Evolutionary conservation across 768 basidiomycete species (phyloP), one percentile per base, ranked within the genome.

Genomic region (Chalciporus sphaerocephalus): DNA sequence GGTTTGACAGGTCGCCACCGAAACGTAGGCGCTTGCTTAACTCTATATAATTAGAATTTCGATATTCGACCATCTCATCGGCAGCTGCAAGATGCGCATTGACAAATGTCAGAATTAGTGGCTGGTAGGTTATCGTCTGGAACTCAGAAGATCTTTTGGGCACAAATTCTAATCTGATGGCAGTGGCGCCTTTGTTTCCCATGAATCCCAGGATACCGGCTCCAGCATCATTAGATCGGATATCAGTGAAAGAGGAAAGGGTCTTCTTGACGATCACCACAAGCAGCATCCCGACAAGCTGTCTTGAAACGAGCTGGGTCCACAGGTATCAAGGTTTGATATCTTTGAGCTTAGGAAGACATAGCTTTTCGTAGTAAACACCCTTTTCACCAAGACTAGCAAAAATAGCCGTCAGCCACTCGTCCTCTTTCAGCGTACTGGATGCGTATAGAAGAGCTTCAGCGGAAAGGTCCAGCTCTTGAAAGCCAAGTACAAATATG

Each of bases 161-260:
- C 21, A 71, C 73, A 55, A 80, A 84, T 6, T 71, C 66, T 5
- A 91, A 48, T 25, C 84, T 81, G 33, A 88, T 54, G 2, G 83
- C 87, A 5, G 78, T 78, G 6, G 75, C 87, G 34, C 90, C 90
- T 67, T 92, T 92, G 66, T 92, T 92, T 22, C 88, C 89, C 85
- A 92, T 82, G 24, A 90, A 68, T 30, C 87, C 87, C 69, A 90
- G 73, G 20, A 90, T 79, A 0, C 89, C 89, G 3, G 83, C 77
- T 5, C 83, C 87, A n/a, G 78, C 79, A 0, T 74, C 66, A 16
- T 72, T 64, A 6, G 72, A 74, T 46, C 63, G 69, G 25, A 87
- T 63, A 32, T 81, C 73, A 21, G 69, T 66, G 50, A 92, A 84
- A 50, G 56, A 24, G 6, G 62, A 64, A 33, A 86, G 52, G 0